These are phyloP conservation scores for Porcisia deanei DNA, from an alignment of 208 protist genomes.

Conservation along the genomic window DNA sequence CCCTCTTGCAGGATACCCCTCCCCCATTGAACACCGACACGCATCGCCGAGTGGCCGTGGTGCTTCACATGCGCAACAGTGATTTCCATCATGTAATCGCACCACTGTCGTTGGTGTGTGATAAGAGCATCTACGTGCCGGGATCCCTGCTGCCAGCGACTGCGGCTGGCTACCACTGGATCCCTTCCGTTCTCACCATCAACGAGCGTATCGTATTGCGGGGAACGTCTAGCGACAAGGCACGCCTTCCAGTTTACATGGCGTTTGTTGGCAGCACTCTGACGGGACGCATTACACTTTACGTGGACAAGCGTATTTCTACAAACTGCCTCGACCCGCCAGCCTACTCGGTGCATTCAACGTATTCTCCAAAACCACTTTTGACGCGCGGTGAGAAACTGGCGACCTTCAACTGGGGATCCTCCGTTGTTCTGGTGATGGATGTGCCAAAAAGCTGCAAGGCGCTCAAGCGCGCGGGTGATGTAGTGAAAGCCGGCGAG, in stretches of 20 bases:
- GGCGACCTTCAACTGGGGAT: slow-evolving; percentile 85
- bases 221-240: slow-evolving; percentile 30
- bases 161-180: slow-evolving; percentile 73
- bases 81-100: slow-evolving; percentile 88
- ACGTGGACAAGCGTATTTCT: slow-evolving; percentile 65
- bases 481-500: slow-evolving; percentile 71
- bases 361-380: slow-evolving; percentile 43
- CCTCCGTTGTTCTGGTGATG: slow-evolving; percentile 77
- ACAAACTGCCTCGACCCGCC: slow-evolving; percentile 86
- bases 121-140: slow-evolving; percentile 76
- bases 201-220: slow-evolving; percentile 84
- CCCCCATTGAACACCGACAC: slow-evolving; percentile 31
- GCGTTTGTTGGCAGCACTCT: slow-evolving; percentile 82
- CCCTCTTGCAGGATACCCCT: slow-evolving; percentile 54
- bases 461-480: slow-evolving; percentile 39
- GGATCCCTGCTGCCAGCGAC: slow-evolving; percentile 72
- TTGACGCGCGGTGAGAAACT: slow-evolving; percentile 44
- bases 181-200: slow-evolving; percentile 64
- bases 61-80: slow-evolving; percentile 63
- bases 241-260: slow-evolving; percentile 35
- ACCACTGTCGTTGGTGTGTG: slow-evolving; percentile 48
- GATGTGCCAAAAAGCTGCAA: slow-evolving; percentile 65
- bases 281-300: slow-evolving; percentile 62
- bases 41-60: slow-evolving; percentile 58
- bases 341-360: slow-evolving; percentile 68